Evolutionary conservation across 257 asterid genomes (phyloP), one percentile per base, ranked within the genome.

Genomic region (Pogostemon cablin): DNA sequence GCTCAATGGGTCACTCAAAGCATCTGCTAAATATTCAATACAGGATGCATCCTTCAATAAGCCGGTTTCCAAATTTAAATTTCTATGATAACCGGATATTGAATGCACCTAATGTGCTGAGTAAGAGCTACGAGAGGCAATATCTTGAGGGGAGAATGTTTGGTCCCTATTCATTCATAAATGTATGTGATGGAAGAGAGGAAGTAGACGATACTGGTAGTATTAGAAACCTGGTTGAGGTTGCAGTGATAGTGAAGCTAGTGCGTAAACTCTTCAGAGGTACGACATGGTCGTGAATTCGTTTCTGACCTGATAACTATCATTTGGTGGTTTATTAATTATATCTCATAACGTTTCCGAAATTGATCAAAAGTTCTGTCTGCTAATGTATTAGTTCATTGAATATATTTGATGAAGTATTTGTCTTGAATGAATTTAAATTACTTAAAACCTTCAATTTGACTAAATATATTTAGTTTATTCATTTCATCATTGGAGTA

Each of bases 91-190:
- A 73, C 9, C 78, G 57, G 73, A 79, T 86, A 41, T 37, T 68
- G 47, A 84, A 86, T 65, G 92, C 84, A 7, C 80, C 80, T 6
- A 58, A 9, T 47, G 92, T 86, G 7, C 62, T 47, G 66, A 44
- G 62, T 9, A 32, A 25, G 55, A 48, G 63, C 72, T 79, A 72
- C 5, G 69, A 50, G 56, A 72, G 65, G 52, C 50, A 38, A 41
- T 81, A 77, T 76, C 76, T 81, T 46, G 62, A 54, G 3, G 91
- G 84, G 41, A 76, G 41, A 17, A 81, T 81, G 78, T 88, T 78
- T 67, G 88, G 91, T 49, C 86, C 91, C 3, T 88, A 83, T 79
- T 84, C 90, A 0, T 86, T 88, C 50, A 86, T 88, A 34, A 79
- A 84, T 76, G 67, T 88, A 57, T 69, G 63, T 46, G 80, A 48